A percentile compares a stretch with the other conserved stretches of the same genome.
Conservation (phyloP, 495 filamentous ascomycete species). For the Aspergillus steynii region DNA sequence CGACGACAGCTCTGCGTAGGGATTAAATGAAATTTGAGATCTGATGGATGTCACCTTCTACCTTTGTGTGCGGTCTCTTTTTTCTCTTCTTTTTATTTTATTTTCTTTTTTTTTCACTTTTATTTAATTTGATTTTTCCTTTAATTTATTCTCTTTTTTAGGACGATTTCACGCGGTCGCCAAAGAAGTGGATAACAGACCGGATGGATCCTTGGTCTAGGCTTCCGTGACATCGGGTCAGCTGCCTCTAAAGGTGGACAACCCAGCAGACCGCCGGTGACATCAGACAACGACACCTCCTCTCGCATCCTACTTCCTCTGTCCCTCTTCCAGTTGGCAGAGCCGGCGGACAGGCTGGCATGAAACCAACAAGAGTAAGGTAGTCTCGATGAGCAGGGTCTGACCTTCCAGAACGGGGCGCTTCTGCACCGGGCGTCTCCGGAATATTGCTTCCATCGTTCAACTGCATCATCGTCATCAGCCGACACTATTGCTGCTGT, state of each 20-base stretch:
- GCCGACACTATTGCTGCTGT: constrained; percentile 18
- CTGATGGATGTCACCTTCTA: not conserved
- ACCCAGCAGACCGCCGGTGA: not conserved
- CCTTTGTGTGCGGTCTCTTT: not conserved
- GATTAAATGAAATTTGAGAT: not conserved
- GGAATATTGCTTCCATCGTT: not conserved
- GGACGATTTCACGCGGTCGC: not conserved
- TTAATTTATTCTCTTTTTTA: no score
- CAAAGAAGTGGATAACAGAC: not conserved
- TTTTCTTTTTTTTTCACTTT: constrained; percentile 3
- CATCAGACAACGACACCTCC: not conserved
- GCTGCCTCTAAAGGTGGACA: constrained; percentile 11
- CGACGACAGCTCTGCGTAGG: no score
- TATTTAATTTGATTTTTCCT: not conserved
- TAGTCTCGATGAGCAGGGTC: not conserved
- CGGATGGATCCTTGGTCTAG: constrained; percentile 8
- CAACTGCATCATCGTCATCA: constrained; percentile 14
- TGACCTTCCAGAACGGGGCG: constrained; percentile 2
- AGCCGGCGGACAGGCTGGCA: not conserved
- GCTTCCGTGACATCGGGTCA: constrained; percentile 17
- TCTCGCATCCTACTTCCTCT: not conserved
- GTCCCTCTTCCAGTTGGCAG: not conserved
- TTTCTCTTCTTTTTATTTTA: not conserved
- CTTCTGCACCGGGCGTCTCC: not conserved
- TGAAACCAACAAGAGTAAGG: not conserved